Evolutionary conservation across 305 asterid genomes (phyloP), one percentile per base, ranked within the genome.

Genomic region (Plantago lanceolata): DNA sequence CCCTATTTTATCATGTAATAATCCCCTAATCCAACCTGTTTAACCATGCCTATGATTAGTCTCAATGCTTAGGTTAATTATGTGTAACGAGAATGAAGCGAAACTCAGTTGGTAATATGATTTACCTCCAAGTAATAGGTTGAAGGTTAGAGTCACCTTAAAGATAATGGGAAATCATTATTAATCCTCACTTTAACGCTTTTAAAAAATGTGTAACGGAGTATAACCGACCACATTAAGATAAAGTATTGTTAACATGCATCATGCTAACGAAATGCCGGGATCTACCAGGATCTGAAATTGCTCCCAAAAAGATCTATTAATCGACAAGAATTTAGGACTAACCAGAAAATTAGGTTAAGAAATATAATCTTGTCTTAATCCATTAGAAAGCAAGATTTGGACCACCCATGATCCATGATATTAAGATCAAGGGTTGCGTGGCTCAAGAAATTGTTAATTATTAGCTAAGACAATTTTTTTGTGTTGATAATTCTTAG

Each of bases 401-500:
- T 69, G 79, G 79, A 40, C 45, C 16, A 76, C 69, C 68, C 33
- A 61, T 63, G 64, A 35, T n/a, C n/a, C n/a, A n/a, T n/a, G n/a
- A n/a, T n/a, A n/a, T 43, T 43, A 14, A 56, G 44, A 29, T 19
- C 63, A 65, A 67, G 56, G 69, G 71, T 60, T 24, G 84, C 64
- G 86, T 81, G 90, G 87, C 95, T 86, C 90, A 86, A 86, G 82
- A 70, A 64, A 43, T 29, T 73, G 57, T 48, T 24, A 29, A 29
- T 6, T 12, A 56, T 56, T 56, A 28, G 33, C 18, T 31, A 4
- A 59, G 67, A 59, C 48, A 18, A 68, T 78, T 67, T 35, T 29
- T 43, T 19, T 69, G 20, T 5, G 49, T 67, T 50, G 9, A 33
- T 50, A 52, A 68, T 64, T 68, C 72, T 58, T 73, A 73, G 84